Evolutionary conservation across 225 moss, liverwort and hornwort genomes (phyloP).

Genomic region (Straminergon stramineum): DNA sequence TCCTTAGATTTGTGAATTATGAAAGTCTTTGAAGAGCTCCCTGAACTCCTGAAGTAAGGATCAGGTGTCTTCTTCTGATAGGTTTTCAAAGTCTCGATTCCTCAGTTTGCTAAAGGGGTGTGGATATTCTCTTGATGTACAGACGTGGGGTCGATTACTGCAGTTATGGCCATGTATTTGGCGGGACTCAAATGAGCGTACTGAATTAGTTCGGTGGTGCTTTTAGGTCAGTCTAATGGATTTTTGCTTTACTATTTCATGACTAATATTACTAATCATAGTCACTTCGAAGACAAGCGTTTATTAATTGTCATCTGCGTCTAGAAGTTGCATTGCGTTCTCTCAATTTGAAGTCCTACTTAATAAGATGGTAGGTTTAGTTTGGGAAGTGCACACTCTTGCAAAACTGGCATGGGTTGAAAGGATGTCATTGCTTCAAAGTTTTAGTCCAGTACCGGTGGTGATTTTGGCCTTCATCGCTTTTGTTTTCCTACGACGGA

Average conservation of each 20-base stretch:
- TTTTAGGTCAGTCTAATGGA: constrained; percentile 40
- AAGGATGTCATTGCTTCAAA: constrained; percentile 36
- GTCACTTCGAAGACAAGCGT: neutral
- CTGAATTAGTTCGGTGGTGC: constrained; percentile 73
- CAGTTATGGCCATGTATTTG: constrained; percentile 77
- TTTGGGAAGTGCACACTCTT: constrained; percentile 28
- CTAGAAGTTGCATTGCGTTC: neutral
- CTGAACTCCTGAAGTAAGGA: neutral
- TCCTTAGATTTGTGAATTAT: neutral
- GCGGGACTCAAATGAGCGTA: neutral
- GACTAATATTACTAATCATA: neutral
- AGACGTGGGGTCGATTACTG: constrained; percentile 74
- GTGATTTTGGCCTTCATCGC: constrained; percentile 55
- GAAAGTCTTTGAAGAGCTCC: neutral
- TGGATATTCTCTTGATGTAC: neutral
- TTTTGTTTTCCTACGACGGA: constrained; percentile 60
- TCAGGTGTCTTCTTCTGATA: neutral
- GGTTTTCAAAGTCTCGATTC: neutral
- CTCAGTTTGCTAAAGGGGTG: neutral
- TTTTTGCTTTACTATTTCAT: neutral
- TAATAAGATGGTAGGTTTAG: neutral
- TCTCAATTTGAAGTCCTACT: neutral
- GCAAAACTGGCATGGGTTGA: constrained; percentile 38
- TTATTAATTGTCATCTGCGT: neutral
- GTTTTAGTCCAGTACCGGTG: constrained; percentile 50